These are phyloP conservation scores for Xylariaceae sp. DNA, from an alignment of 2,329 filamentous ascomycete species.

Conservation along the genomic window DNA sequence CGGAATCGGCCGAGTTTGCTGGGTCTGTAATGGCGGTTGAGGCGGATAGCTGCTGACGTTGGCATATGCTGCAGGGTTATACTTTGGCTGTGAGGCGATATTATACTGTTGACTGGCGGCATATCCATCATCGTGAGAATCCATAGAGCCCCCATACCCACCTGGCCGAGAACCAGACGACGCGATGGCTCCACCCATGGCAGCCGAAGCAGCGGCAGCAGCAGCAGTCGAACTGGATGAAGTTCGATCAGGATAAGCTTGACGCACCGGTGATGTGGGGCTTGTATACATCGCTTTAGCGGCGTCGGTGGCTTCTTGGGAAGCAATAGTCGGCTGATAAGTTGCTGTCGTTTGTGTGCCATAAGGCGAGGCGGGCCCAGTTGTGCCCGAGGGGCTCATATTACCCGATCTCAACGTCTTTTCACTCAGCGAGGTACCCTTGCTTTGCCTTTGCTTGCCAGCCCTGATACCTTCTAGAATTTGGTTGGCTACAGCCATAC, in stretches of 20 bases:
- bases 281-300: slow-evolving; percentile 59
- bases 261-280: slow-evolving; percentile 50
- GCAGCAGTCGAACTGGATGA: slow-evolving; percentile 53
- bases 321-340: slow-evolving; percentile 36
- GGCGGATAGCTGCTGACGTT: slow-evolving; percentile 51
- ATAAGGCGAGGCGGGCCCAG: slow-evolving; percentile 31
- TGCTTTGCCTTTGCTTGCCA: slow-evolving; percentile 66
- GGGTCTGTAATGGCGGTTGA: slow-evolving; percentile 40
- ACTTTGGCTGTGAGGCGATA: slow-evolving; percentile 52
- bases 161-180: slow-evolving; percentile 33
- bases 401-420: slow-evolving; percentile 60
- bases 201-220: slow-evolving; percentile 50
- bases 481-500: slow-evolving; percentile 93
- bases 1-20: slow-evolving; percentile 37
- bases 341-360: slow-evolving; percentile 24
- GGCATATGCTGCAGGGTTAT: slow-evolving; percentile 75
- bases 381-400: slow-evolving; percentile 40
- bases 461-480: slow-evolving; percentile 83
- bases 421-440: slow-evolving; percentile 56
- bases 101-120: slow-evolving; percentile 29
- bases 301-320: slow-evolving; percentile 56
- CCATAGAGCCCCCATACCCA: slow-evolving; percentile 28
- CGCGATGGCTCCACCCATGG: slow-evolving; percentile 51
- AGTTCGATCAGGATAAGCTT: slow-evolving; percentile 48
- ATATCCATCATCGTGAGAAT: slow-evolving; percentile 33